Base-by-base conservation (phyloP, 768 basidiomycete genomes). In the Lactifluus subvellereus region DNA sequence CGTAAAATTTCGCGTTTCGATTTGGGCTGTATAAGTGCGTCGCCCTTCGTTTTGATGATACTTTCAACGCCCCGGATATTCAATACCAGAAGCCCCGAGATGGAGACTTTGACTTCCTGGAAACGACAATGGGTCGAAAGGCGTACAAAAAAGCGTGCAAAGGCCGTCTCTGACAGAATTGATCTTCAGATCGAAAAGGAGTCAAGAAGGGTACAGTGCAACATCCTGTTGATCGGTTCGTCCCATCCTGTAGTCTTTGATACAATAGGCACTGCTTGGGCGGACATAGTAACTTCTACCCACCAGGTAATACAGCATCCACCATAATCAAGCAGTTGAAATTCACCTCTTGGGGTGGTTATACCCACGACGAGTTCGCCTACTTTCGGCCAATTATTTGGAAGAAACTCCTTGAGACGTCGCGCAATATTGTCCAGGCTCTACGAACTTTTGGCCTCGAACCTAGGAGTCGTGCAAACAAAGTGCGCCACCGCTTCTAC, bases 161-260 rank as follows among this genome's bases (percentile, higher is more conserved):
- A 82, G 71, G 79, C 81, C 53, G 78, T 77, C 70, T 88, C 86
- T 22, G 85, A 87, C 72, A 78, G 78, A 68, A 94, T 94, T 67
- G 92, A 94, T 79, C 82, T 79, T 65, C 81, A 84, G 74, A 82
- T 94, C 57, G 89, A 92, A 71, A 91, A 94, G 74, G 94, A 95
- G 72, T 81, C 80, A 13, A 85, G 82, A 72, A 84, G 81, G 72
- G 84, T 84, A 69, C 91, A 92, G 72, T 92, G 89, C 77, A 92
- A 94, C 80, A 92, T 96, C 69, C 74, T 96, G 18, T 76, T 96
- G 18, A 79, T 96, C 18, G 93, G 93, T 91, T 64, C 55, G 90
- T 68, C 38, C n/a, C n/a, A 6, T 33, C 6, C 27, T 30, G 1
- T 11, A 40, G 37, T 47, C 42, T 18, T 8, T 7, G 47, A 4